Evolutionary conservation across 257 asterid species (phyloP), one percentile per base, ranked within the genome.

Genomic region (Gynochthodes officinalis): DNA sequence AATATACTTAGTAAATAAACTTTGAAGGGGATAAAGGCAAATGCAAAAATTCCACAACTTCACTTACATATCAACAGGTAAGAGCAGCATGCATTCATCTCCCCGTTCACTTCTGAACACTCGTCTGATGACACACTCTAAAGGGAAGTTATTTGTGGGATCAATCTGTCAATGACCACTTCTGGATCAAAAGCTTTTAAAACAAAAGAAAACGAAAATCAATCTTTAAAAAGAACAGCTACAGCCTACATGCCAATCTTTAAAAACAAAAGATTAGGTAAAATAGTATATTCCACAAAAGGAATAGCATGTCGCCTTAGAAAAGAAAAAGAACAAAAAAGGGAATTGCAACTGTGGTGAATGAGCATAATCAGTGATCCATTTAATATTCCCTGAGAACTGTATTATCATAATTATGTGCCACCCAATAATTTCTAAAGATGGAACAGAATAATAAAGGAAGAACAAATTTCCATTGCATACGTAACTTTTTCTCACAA

Each of bases 1-100:
- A 68, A 54, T 39, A 35, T 13, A 78, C 60, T 44, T 23, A 48
- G 69, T 62, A 64, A 64, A 71, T 76, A 69, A 39, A 63, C 63
- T 67, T 53, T 71, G 11, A 53, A 44, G 74, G 72, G 71, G 72
- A 59, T n/a, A 65, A 62, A 23, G 54, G 50, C 49, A 55, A 7
- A 53, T 28, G 19, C 16, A 12, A 15, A 74, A n/a, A 61, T 50
- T 73, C 60, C 52, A 71, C 69, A 72, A 73, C 37, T 57, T 46
- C 70, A 81, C 98, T 87, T 88, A 95, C 99, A 84, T 92, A 81
- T 95, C 99, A 81, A 90, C 94, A 73, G 99, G 99, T 83, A 97
- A 95, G 70, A 95, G 95, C 71, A 95, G 85, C 95, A 95, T 83
- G 53, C 97, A 95, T 69, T 95, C 99, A 76, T 88, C 90, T 75